phyloP scores from a whole-genome alignment of 2,329 filamentous ascomycete genomes.

The Ceratocystis albifundus region DNA sequence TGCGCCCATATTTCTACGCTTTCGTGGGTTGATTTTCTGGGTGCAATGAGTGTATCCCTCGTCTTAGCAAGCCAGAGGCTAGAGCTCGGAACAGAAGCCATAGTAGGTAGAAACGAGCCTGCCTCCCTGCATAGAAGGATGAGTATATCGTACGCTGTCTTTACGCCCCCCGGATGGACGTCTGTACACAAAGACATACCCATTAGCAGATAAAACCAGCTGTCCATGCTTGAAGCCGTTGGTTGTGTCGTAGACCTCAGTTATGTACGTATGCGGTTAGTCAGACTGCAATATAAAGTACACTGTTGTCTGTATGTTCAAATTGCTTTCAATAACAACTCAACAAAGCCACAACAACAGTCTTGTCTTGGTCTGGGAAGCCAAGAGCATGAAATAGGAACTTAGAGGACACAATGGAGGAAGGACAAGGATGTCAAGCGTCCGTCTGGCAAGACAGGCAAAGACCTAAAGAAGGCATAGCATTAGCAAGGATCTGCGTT shows the following conservation, averaged over 20 bases:
- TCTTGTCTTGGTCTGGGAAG: neutral
- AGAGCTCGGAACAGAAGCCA: neutral
- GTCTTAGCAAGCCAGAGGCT: too few relatives aligned
- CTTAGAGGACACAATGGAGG: neutral
- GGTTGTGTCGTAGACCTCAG: neutral
- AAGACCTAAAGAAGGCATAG: neutral
- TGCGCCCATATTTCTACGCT: too few relatives aligned
- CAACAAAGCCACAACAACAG: neutral
- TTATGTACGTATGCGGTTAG: neutral
- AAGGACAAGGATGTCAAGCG: neutral
- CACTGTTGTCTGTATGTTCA: neutral
- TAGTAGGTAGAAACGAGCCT: neutral
- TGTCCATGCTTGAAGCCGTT: neutral
- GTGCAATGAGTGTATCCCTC: neutral
- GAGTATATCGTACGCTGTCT: neutral
- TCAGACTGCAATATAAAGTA: too few relatives aligned
- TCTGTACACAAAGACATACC: neutral
- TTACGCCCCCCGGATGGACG: neutral
- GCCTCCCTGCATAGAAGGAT: neutral
- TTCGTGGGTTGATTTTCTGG: neutral
- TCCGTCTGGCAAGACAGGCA: neutral
- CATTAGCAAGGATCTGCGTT: conserved; percentile 1
- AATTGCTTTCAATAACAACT: neutral
- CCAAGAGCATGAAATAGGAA: neutral
- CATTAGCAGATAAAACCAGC: neutral